phyloP scores from a whole-genome alignment of 2,329 filamentous ascomycete species.

The Colletotrichum sp. region DNA sequence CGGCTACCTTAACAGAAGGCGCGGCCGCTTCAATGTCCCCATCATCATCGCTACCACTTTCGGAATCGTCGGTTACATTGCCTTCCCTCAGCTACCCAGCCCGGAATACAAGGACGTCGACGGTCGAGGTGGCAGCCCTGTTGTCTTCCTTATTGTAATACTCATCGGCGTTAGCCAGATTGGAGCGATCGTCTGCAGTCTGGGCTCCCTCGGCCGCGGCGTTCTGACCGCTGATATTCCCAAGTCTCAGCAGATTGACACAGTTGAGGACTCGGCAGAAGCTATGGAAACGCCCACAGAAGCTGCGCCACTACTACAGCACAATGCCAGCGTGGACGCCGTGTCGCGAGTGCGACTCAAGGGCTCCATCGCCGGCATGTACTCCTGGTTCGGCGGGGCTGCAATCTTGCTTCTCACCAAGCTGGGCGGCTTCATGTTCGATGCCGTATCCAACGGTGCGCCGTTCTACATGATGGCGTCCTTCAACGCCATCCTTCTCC shows the following conservation, averaged over 20 bases:
- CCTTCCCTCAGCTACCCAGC: constrained; percentile 77
- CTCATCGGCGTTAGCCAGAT: constrained; percentile 93
- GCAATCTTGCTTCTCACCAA: constrained; percentile 94
- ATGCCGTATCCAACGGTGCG: constrained; percentile 72
- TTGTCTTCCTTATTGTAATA: constrained; percentile 77
- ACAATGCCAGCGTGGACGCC: constrained; percentile 27
- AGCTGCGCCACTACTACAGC: constrained; percentile 43
- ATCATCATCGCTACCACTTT: constrained; percentile 73
- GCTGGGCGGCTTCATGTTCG: constrained; percentile 85
- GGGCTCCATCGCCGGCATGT: constrained; percentile 92
- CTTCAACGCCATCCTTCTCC: constrained; percentile 79
- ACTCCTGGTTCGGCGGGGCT: constrained; percentile 87
- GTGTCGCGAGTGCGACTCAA: constrained; percentile 70
- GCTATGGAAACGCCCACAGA: constrained; percentile 42
- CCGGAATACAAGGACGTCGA: constrained; percentile 73
- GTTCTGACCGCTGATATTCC: constrained; percentile 64
- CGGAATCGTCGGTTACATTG: constrained; percentile 79
- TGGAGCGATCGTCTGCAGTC: constrained; percentile 91
- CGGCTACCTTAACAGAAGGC: constrained; percentile 79
- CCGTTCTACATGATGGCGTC: constrained; percentile 94
- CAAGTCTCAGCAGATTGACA: constrained; percentile 30
- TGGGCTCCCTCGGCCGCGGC: constrained; percentile 85
- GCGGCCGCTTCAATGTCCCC: constrained; percentile 72
- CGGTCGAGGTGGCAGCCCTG: constrained; percentile 69
- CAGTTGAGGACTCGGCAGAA: constrained; percentile 23